These are phyloP conservation scores for Aspergillus sclerotiicarbonarius DNA, from an alignment of 495 filamentous ascomycete species.

Conservation along the genomic window DNA sequence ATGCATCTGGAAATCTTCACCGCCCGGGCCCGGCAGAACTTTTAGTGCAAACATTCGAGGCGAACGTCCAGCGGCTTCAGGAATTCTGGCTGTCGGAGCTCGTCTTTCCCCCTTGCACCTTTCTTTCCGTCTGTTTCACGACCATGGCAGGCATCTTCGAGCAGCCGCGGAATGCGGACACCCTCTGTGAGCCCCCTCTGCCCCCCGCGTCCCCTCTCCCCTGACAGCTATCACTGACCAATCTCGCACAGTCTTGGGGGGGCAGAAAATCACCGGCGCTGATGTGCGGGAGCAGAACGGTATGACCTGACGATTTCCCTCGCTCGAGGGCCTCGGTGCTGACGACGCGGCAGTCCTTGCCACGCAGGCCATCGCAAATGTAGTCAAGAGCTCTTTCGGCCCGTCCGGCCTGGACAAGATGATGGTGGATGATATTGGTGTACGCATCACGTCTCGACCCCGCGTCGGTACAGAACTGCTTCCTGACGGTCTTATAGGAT, in stretches of 20 bases:
- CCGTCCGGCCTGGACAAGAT: conserved; percentile 98
- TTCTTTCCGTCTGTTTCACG: conserved; percentile 24
- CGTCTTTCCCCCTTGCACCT: conserved; percentile 14
- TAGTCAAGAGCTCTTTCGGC: conserved; percentile 97
- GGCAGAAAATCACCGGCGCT: conserved; percentile 89
- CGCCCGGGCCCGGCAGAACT: conserved; percentile 46
- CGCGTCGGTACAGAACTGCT: conserved; percentile 17
- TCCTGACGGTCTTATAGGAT: conserved; percentile 56
- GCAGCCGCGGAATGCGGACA: conserved; percentile 81
- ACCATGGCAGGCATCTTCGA: conserved; percentile 88
- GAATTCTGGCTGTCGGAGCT: conserved; percentile 33
- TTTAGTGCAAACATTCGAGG: conserved; percentile 37
- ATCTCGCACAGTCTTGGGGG: conserved; percentile 71
- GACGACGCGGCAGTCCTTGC: conserved; percentile 66
- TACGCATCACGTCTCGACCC: conserved; percentile 44
- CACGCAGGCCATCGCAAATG: conserved; percentile 96
- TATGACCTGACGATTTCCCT: conserved; percentile 34
- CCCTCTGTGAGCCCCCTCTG: conserved; percentile 59
- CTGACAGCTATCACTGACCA: conserved; percentile 26
- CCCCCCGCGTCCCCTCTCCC: conserved; percentile 10
- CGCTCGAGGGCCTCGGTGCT: conserved; percentile 4
- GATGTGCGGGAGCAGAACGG: conserved; percentile 97
- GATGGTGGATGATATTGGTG: conserved; percentile 99
- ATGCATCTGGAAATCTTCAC: conserved; percentile 38
- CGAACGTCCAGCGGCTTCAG: conserved; percentile 1